Conservation (phyloP, 768 basidiomycete genomes). For the Kwoniella sp. region DNA sequence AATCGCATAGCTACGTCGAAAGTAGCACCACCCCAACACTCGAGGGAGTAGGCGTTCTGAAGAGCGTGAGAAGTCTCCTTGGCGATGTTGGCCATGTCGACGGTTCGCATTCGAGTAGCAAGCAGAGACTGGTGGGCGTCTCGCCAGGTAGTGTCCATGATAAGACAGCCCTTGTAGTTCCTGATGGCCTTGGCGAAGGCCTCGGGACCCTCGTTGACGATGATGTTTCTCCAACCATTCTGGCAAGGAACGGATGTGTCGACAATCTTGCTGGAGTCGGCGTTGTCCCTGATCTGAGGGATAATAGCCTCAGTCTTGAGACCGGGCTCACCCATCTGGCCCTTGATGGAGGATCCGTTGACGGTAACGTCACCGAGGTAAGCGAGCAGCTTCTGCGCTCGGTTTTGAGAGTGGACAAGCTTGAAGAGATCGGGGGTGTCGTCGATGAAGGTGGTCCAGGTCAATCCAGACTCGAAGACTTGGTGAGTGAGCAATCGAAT, state of each 20-base stretch:
- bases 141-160: constrained; percentile 89
- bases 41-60: constrained; percentile 91
- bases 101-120: constrained; percentile 91
- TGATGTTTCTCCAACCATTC: constrained; percentile 96
- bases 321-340: constrained; percentile 93
- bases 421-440: constrained; percentile 99
- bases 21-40: constrained; percentile 99
- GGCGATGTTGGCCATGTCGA: constrained; percentile 97
- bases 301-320: constrained; percentile 83
- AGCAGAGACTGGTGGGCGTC: constrained; percentile 98
- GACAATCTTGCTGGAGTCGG: constrained; percentile 70
- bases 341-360: constrained; percentile 97
- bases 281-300: constrained; percentile 75
- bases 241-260: constrained; percentile 82
- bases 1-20: constrained; percentile 99
- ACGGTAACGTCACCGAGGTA: constrained; percentile 97
- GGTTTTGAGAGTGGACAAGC: constrained; percentile 94
- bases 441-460: constrained; percentile 99
- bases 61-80: constrained; percentile 95
- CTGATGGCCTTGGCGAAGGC: constrained; percentile 98
- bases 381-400: constrained; percentile 93
- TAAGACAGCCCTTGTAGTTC: constrained; percentile 79
- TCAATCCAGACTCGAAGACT: constrained; percentile 91
- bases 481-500: constrained; percentile 97
- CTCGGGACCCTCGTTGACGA: constrained; percentile 95